These are phyloP conservation scores for Fonticula alba DNA, from an alignment of 78 protist genomes.

Conservation along the genomic window DNA sequence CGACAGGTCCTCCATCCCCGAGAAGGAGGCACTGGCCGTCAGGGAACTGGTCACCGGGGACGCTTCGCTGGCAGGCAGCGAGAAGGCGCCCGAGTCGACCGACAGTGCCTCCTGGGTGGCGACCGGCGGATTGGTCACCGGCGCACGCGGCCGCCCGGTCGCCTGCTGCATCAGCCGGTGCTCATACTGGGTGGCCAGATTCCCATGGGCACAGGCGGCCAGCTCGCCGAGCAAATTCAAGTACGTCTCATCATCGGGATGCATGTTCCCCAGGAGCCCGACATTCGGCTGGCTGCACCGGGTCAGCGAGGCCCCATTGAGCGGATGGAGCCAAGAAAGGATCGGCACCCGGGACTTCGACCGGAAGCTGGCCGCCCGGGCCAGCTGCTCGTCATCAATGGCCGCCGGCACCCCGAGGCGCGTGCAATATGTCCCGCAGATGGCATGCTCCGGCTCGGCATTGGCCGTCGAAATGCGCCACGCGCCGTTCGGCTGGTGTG, in stretches of 20 bases:
- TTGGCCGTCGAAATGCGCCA: too few relatives aligned
- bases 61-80: too few relatives aligned
- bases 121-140: not conserved
- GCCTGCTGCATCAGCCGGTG: too few relatives aligned
- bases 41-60: too few relatives aligned
- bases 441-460: too few relatives aligned
- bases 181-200: too few relatives aligned
- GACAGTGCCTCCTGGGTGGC: not conserved
- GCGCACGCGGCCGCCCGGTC: too few relatives aligned
- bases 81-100: too few relatives aligned
- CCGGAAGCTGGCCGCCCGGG: conserved; percentile 31
- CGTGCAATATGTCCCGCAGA: conserved; percentile 53
- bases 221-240: not conserved
- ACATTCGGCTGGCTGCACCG: conserved; percentile 46
- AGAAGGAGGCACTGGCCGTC: too few relatives aligned
- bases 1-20: too few relatives aligned
- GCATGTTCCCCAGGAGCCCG: conserved; percentile 18
- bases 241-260: conserved; percentile 18
- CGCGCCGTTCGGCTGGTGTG: too few relatives aligned
- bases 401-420: conserved; percentile 36
- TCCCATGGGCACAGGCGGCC: conserved; percentile 1
- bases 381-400: conserved; percentile 19
- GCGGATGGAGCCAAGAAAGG: conserved; percentile 33
- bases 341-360: conserved; percentile 41
- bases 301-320: not conserved